phyloP scores from a whole-genome alignment of 2,329 filamentous ascomycete species.

The Trichoderma sp. region DNA sequence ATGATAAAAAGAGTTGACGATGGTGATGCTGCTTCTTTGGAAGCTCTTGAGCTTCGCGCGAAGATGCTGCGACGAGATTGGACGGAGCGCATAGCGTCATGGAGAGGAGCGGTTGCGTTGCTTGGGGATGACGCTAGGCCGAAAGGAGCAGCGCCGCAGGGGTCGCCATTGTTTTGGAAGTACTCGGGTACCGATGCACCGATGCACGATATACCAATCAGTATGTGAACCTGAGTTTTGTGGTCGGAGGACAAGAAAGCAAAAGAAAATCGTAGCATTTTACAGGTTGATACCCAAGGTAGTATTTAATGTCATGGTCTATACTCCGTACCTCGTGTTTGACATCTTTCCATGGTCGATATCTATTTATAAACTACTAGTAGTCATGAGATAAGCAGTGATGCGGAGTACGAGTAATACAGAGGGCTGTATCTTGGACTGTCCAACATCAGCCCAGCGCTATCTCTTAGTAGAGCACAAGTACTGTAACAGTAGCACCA shows the following conservation, averaged over 20 bases:
- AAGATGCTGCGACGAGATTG: neutral
- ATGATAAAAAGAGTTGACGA: neutral
- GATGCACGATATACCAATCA: neutral
- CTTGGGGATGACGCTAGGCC: constrained; percentile 1
- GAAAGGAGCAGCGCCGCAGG: too few species aligned
- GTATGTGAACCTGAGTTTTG: neutral
- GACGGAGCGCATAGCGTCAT: constrained; percentile 13
- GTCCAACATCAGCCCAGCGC: neutral
- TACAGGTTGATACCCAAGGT: neutral
- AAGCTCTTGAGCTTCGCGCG: neutral
- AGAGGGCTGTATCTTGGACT: neutral
- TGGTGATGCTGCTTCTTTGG: neutral
- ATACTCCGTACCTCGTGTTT: neutral
- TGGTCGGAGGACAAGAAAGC: neutral
- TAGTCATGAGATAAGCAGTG: neutral
- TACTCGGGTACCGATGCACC: neutral
- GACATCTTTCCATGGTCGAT: neutral
- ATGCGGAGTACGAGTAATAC: neutral
- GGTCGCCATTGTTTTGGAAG: neutral
- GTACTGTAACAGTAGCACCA: neutral
- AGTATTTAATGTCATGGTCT: neutral
- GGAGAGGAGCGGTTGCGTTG: constrained; percentile 14
- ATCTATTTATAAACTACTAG: neutral
- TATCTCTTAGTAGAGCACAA: neutral
- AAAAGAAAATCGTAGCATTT: neutral